Percentiles rank a stretch among this genome's conserved stretches.
Evolutionary conservation across 2,329 filamentous ascomycete genomes (phyloP).

Genomic region (Xylaria sp.): DNA sequence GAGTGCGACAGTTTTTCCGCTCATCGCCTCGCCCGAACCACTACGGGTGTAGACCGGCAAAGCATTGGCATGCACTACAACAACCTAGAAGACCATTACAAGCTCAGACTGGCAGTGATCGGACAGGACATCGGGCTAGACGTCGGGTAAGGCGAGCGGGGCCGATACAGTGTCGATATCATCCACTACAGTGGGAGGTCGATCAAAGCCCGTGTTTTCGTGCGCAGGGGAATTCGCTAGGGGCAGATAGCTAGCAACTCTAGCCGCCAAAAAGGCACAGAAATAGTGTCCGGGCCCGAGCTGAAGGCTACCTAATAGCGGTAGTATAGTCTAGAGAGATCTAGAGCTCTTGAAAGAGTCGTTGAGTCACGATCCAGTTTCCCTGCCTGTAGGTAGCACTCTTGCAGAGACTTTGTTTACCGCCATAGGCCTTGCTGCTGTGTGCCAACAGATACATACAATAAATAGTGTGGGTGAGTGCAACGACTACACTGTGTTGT

Average conservation of each 20-base stretch:
- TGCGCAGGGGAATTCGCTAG: too few species aligned
- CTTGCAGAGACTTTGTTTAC: not conserved
- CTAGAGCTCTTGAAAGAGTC: not conserved
- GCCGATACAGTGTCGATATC: not conserved
- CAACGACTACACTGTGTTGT: not conserved
- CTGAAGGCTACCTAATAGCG: not conserved
- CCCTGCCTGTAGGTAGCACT: not conserved
- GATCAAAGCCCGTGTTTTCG: not conserved
- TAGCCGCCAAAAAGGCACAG: too few species aligned
- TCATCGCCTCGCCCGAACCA: too few species aligned
- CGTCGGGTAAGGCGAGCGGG: conserved; percentile 1
- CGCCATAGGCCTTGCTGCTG: not conserved
- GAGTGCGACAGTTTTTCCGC: too few species aligned
- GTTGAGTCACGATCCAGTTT: not conserved
- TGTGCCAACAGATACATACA: not conserved
- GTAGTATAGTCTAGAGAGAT: not conserved
- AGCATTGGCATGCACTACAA: too few species aligned
- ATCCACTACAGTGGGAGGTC: too few species aligned
- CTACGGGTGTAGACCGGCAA: not conserved
- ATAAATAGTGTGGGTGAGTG: not conserved
- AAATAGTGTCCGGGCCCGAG: conserved; percentile 1
- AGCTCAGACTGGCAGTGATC: not conserved
- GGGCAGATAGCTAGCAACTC: too few species aligned
- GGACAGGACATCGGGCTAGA: not conserved
- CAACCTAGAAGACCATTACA: not conserved